phyloP scores from a whole-genome alignment of 352 stramenopile genomes.

The Phytophthora macrochlamydospora region DNA sequence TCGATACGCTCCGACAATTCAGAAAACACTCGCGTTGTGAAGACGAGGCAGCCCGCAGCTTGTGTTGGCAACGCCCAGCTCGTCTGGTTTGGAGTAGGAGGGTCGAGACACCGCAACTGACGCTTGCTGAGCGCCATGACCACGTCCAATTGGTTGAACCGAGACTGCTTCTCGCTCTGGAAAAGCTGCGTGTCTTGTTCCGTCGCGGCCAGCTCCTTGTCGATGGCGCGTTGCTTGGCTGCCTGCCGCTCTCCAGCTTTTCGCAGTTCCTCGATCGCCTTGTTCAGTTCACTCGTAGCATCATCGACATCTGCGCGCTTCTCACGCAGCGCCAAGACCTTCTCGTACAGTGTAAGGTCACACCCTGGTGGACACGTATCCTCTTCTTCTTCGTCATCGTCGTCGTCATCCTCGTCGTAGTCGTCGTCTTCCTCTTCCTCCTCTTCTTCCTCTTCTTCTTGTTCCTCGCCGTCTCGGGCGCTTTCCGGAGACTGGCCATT shows the following conservation, averaged over 20 bases:
- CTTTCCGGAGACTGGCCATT: slow-evolving; percentile 29
- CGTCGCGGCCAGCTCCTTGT: slow-evolving; percentile 91
- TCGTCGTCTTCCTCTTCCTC: slow-evolving; percentile 74
- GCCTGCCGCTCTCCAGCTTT: slow-evolving; percentile 85
- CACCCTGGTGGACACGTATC: slow-evolving; percentile 90
- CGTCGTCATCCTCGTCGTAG: slow-evolving; percentile 90
- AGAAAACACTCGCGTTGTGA: slow-evolving; percentile 65
- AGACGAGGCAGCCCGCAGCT: slow-evolving; percentile 70
- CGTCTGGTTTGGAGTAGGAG: slow-evolving; percentile 19
- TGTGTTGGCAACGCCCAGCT: slow-evolving; percentile 61
- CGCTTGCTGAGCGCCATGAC: slow-evolving; percentile 74
- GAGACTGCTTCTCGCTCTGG: slow-evolving; percentile 93
- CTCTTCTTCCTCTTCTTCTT: slow-evolving; percentile 77
- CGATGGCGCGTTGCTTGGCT: slow-evolving; percentile 87
- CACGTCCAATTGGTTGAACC: slow-evolving; percentile 91
- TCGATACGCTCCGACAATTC: slow-evolving; percentile 75
- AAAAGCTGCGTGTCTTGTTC: slow-evolving; percentile 91
- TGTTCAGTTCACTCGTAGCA: slow-evolving; percentile 81
- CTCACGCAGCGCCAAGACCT: slow-evolving; percentile 91
- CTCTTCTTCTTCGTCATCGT: slow-evolving; percentile 93
- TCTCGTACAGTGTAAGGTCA: slow-evolving; percentile 91
- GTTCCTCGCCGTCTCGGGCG: slow-evolving; percentile 61
- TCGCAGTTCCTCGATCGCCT: slow-evolving; percentile 89
- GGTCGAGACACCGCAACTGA: slow-evolving; percentile 74
- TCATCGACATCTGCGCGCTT: slow-evolving; percentile 93